These are phyloP conservation scores for Oxytropis ochrocephala DNA, from an alignment of 306 rosid species.

Conservation along the genomic window DNA sequence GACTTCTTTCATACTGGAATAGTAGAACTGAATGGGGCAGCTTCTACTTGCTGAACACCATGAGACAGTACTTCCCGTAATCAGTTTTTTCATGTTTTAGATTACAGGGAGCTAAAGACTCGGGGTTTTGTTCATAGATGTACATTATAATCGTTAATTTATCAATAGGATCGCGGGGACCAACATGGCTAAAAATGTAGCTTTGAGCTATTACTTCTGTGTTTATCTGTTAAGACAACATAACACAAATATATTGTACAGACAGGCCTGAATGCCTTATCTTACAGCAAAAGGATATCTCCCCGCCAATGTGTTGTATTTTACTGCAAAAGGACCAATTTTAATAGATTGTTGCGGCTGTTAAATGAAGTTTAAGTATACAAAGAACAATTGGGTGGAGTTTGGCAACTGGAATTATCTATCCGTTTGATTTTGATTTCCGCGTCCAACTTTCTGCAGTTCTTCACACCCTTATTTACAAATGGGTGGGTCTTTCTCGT, in stretches of 20 bases:
- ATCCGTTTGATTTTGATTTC: neutral
- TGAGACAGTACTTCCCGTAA: conserved; percentile 13
- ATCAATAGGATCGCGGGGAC: conserved; percentile 23
- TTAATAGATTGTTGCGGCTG: neutral
- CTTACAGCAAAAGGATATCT: conserved; percentile 1
- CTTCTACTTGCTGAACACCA: conserved; percentile 8
- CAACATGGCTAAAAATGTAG: conserved; percentile 30
- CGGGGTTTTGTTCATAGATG: conserved; percentile 26
- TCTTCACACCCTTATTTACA: neutral
- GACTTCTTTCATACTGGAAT: conserved; percentile 19
- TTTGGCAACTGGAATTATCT: neutral
- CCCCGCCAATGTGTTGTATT: conserved; percentile 4
- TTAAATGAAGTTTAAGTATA: neutral
- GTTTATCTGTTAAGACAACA: neutral
- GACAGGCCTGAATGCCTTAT: conserved; percentile 31
- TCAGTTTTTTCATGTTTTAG: conserved; percentile 10
- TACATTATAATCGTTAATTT: conserved; percentile 36
- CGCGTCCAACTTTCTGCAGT: neutral
- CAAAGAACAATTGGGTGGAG: neutral
- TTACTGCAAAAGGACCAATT: neutral
- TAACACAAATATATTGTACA: conserved; percentile 32
- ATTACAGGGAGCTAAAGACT: conserved; percentile 18
- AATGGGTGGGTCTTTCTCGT: neutral
- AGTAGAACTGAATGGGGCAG: conserved; percentile 12
- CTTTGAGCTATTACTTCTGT: conserved; percentile 14